Percentiles rank a stretch among this genome's conserved stretches.
phyloP scores from a whole-genome alignment of 164 flowering plant genomes.

The Dillenia turbinata region DNA sequence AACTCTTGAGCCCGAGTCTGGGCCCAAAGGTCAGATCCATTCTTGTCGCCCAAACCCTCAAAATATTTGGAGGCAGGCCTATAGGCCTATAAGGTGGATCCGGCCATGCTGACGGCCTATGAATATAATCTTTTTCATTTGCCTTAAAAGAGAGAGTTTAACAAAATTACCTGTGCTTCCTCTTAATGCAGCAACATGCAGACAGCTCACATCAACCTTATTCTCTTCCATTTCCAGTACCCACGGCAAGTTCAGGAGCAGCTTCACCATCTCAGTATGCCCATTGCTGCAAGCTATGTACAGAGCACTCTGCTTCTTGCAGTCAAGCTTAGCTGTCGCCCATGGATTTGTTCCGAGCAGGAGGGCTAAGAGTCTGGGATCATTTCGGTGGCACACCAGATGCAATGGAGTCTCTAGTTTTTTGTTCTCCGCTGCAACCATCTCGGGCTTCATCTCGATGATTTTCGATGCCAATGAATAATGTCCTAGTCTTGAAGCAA shows the following conservation, averaged over 20 bases:
- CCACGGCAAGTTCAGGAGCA: conserved; percentile 2
- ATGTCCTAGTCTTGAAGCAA: conserved; percentile 20
- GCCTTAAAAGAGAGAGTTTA: too few relatives aligned
- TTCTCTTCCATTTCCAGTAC: conserved; percentile 10
- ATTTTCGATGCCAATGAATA: conserved; percentile 19
- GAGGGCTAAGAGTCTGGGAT: conserved; percentile 1
- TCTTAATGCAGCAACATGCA: conserved; percentile 20
- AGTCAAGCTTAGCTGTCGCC: conserved; percentile 9
- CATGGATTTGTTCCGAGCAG: conserved; percentile 11
- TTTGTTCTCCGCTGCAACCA: conserved; percentile 23
- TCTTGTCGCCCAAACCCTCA: too few relatives aligned
- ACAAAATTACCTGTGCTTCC: conserved; percentile 20
- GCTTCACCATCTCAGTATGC: conserved; percentile 8
- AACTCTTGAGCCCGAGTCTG: too few relatives aligned
- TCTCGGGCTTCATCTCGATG: conserved; percentile 18
- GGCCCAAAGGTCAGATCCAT: too few relatives aligned
- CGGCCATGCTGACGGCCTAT: too few relatives aligned
- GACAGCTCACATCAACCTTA: conserved; percentile 7
- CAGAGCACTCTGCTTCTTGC: conserved; percentile 5
- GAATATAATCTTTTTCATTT: too few relatives aligned
- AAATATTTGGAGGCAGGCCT: too few relatives aligned
- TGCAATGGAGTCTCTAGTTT: conserved; percentile 34
- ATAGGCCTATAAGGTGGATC: too few relatives aligned
- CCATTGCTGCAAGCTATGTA: conserved; percentile 10
- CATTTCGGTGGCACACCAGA: conserved; percentile 23